Evolutionary conservation across 2,329 filamentous ascomycete genomes (phyloP), one percentile per base, ranked within the genome.

Genomic region (Scedosporium apiospermum): DNA sequence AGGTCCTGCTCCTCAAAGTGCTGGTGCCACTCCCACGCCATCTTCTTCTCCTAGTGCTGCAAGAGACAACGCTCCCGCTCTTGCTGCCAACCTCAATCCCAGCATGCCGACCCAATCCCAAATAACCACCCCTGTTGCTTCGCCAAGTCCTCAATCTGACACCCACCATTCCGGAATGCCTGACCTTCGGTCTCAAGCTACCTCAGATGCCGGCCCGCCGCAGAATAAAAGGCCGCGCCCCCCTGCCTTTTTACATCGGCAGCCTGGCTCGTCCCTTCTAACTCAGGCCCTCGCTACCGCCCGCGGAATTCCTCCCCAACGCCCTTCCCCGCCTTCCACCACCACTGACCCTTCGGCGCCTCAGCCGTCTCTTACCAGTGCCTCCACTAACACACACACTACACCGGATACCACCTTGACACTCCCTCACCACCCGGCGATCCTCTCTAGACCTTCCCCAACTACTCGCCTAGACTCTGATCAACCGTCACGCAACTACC

Each of bases 261-360:
- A 78, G 68, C 74, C 73, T 69, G 81, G 81, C 65, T 79, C 81
- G 67, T 85, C 82, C 64, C 71, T 85, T 68, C 76, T 85, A 73
- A 79, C 80, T 64, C 80, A 84, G 73, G 82, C 82, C 70, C 75
- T 85, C 71, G 82, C 82, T 71, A 82, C 81, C 73, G 82, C 82
- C 69, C 80, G 82, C 69, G 82, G 81, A 69, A 82, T 83, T 59
- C 72, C 69, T 59, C 67, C 70, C 21, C 67, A 70, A 63, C 65
- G 67, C 61, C 58, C 68, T n/a, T 66, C 65, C 60, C 58, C 63
- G 65, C 69, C 69, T 30, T 61, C 69, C 64, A 61, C 64, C 63
- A n/a, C 61, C 38, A 49, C 57, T 16, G 62, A 41, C 42, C 30
- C 61, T 49, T 62, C 58, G 23, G 57, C 62, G 26, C 60, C 61